Evolutionary conservation across 2,329 filamentous ascomycete genomes (phyloP).

Genomic region (Trichoderma sp.): DNA sequence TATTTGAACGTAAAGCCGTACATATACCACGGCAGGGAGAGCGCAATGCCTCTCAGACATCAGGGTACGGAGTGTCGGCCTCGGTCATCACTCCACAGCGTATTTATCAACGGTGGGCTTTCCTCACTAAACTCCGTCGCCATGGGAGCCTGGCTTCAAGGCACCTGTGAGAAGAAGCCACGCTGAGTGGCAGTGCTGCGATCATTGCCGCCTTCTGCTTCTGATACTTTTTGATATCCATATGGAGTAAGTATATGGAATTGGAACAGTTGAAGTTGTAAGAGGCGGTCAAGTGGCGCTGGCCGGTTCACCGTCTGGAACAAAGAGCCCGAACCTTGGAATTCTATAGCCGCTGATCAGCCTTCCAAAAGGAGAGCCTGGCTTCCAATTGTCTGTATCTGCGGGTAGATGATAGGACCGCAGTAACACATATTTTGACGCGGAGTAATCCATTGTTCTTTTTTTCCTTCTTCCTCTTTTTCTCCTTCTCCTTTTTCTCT

Average conservation of each 20-base stretch:
- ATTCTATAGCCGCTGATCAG: background rate
- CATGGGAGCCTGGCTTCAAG: background rate
- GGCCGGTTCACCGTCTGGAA: background rate
- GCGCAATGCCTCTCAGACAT: background rate
- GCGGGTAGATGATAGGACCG: background rate
- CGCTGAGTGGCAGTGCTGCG: background rate
- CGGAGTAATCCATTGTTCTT: background rate
- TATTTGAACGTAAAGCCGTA: background rate
- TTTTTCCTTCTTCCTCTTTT: background rate
- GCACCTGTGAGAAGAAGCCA: background rate
- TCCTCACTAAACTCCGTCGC: background rate
- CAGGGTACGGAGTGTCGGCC: background rate
- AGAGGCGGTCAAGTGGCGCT: conserved; percentile 2
- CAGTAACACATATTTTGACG: background rate
- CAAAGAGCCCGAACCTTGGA: background rate
- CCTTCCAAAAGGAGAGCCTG: background rate
- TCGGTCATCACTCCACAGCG: background rate
- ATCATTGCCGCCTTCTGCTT: background rate
- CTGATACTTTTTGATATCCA: background rate
- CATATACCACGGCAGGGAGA: background rate
- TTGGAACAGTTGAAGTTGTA: background rate
- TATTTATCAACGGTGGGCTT: background rate
- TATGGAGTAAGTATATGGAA: background rate
- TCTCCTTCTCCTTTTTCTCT: background rate
- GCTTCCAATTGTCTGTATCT: background rate